Evolutionary conservation across 2,329 filamentous ascomycete genomes (phyloP), one percentile per base, ranked within the genome.

Genomic region (Monilinia polystroma): DNA sequence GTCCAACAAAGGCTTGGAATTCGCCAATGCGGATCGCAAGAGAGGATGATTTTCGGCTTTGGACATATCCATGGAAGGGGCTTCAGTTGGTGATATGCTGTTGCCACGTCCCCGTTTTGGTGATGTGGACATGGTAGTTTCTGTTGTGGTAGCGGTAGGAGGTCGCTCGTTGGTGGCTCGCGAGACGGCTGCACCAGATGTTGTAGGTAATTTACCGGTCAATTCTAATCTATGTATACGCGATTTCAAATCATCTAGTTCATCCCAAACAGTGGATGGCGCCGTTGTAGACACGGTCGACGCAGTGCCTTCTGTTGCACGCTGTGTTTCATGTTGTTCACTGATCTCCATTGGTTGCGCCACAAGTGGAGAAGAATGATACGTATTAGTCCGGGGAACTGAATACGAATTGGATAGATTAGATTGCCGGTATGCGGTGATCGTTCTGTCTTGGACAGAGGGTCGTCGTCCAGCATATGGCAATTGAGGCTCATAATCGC

Each of bases 211-310:
- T 78, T 96, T 97, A 67, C 93, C 93, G 2, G 92, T 96, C 72
- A 96, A 79, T 77, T 98, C 95, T 12, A 99, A 84, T 68, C 92
- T 91, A 72, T 92, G 89, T 73, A 99, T 97, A 41, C 95, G 87
- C 52, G 92, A 95, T 77, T 98, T 98, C 57, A 99, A 81, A 71
- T 98, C 95, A 73, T 98, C 95, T 38, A 99, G 80, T 78, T 99
- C 95, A 76, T 98, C 95, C 95, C 95, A 99, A 3, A 99, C 92
- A 0, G 93, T 97, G 2, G 93, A 96, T 16, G 93, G 92, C 1
- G 92, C 92, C 1, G 90, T 93, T 0, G 92, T 95, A 0, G 95
- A 98, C 45, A 90, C 84, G 0, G 90, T 94, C 0, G 95, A 98
- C 73, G 95, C 92, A 0, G 92, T 93, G 11, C 89, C 89, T 73